Evolutionary conservation across 192 early-diverging fungal species (phyloP).

Genomic region (Blastocladiella britannica): DNA sequence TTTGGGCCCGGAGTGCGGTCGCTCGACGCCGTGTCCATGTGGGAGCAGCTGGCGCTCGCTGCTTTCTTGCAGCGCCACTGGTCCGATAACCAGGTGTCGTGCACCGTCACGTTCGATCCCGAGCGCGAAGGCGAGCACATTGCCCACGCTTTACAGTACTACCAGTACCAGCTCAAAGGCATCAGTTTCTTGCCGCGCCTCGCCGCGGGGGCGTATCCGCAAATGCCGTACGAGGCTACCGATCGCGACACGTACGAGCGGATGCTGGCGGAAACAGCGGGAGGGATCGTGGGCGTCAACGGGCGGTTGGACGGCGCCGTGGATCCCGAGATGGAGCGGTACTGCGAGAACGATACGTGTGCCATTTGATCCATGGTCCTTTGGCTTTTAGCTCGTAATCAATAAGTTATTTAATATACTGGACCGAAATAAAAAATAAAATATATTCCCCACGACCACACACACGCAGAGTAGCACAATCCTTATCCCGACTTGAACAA

Average conservation of each 20-base stretch:
- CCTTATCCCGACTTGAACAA: conserved; percentile 74
- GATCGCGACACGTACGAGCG: conserved; percentile 10
- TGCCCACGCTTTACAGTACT: conserved; percentile 17
- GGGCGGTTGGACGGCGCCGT: background rate
- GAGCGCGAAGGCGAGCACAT: conserved; percentile 10
- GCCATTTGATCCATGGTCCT: background rate
- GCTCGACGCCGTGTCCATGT: conserved; percentile 17
- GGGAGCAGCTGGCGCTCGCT: conserved; percentile 24
- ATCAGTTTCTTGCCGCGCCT: conserved; percentile 20
- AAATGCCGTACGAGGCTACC: conserved; percentile 27
- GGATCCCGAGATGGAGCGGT: conserved; percentile 3
- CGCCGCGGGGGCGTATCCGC: conserved; percentile 14
- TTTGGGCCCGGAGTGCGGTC: conserved; percentile 18
- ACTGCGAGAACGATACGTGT: conserved; percentile 3
- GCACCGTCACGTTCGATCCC: conserved; percentile 24
- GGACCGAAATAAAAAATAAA: too few species aligned
- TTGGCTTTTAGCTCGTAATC: too few species aligned
- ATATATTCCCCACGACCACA: too few species aligned
- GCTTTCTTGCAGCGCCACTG: conserved; percentile 21
- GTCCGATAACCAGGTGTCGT: conserved; percentile 27
- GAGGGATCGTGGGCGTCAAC: background rate
- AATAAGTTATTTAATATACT: too few species aligned
- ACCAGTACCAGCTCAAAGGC: conserved; percentile 26
- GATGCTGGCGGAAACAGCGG: conserved; percentile 7
- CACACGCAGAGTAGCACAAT: background rate